phyloP scores from a whole-genome alignment of 2,329 filamentous ascomycete genomes.

The Metarhizium guizhouense region DNA sequence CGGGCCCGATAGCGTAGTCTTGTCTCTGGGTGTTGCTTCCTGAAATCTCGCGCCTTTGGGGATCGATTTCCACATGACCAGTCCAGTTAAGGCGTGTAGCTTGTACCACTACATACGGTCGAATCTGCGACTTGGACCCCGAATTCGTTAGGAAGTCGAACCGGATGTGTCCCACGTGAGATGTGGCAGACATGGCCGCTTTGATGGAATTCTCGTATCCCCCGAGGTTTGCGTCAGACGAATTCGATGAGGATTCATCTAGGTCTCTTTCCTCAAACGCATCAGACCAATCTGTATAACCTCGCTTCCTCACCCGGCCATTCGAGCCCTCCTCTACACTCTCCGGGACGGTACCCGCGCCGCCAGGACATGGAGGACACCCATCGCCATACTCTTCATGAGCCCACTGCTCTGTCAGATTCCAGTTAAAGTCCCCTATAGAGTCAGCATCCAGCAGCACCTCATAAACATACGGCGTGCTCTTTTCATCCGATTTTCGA shows the following conservation, averaged over 20 bases:
- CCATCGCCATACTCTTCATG: slow-evolving; percentile 27
- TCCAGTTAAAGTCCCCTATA: slow-evolving; percentile 20
- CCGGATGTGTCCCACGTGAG: slow-evolving; percentile 31
- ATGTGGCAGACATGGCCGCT: slow-evolving; percentile 30
- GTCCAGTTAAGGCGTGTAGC: slow-evolving; percentile 37
- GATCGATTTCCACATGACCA: slow-evolving; percentile 30
- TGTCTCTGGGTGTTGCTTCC: slow-evolving; percentile 37
- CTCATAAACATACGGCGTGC: slow-evolving; percentile 37
- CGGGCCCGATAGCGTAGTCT: slow-evolving; percentile 34
- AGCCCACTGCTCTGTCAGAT: slow-evolving; percentile 23
- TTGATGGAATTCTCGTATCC: slow-evolving; percentile 14
- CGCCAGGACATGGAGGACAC: slow-evolving; percentile 27
- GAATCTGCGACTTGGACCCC: slow-evolving; percentile 2
- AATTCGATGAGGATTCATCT: background rate
- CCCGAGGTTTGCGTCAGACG: background rate
- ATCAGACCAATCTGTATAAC: background rate
- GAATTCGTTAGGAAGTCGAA: slow-evolving; percentile 24
- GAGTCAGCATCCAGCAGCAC: slow-evolving; percentile 30
- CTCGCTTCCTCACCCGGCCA: slow-evolving; percentile 20
- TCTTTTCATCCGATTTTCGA: slow-evolving; percentile 30
- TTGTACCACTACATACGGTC: slow-evolving; percentile 33
- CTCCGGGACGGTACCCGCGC: slow-evolving; percentile 3
- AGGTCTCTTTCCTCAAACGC: slow-evolving; percentile 14
- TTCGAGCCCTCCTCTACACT: slow-evolving; percentile 27
- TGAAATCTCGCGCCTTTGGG: slow-evolving; percentile 25